These are phyloP conservation scores for Oryza nivara DNA, from an alignment of 176 grass and related monocot genomes.

Conservation along the genomic window DNA sequence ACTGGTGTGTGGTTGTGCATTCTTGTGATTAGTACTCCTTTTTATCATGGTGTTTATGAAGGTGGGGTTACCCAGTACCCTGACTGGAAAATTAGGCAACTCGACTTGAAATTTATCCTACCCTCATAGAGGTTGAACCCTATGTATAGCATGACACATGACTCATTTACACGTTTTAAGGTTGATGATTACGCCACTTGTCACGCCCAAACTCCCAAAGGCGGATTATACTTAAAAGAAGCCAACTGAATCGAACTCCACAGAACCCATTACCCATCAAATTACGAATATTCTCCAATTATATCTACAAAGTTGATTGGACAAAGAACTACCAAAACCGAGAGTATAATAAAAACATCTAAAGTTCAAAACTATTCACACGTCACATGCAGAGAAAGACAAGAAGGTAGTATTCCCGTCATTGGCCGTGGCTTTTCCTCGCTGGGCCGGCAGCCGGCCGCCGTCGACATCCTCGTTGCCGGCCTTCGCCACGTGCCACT, in stretches of 20 bases:
- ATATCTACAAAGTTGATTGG: background rate
- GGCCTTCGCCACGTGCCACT: background rate
- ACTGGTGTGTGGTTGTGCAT: background rate
- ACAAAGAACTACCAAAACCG: conserved; percentile 1
- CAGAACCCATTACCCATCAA: background rate
- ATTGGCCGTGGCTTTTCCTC: background rate
- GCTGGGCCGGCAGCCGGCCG: background rate
- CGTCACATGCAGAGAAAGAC: background rate
- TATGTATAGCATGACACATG: too few relatives aligned
- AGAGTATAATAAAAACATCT: background rate
- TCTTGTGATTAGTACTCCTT: background rate
- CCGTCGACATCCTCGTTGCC: conserved; percentile 19
- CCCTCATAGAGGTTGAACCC: too few relatives aligned
- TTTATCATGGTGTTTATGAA: too few relatives aligned
- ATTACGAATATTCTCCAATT: background rate
- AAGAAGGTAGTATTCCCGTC: background rate
- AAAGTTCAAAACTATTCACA: background rate
- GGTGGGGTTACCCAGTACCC: too few relatives aligned
- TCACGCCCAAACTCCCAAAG: background rate
- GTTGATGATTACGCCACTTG: background rate
- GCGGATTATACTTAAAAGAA: background rate
- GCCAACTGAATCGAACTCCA: background rate
- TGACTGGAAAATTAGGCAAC: too few relatives aligned
- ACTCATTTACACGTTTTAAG: background rate
- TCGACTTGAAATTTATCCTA: too few relatives aligned